Percentiles rank a stretch among this genome's conserved stretches.
These are phyloP conservation scores for Pneumocystis wakefieldiae DNA, from an alignment of 1,139 yeast genomes.

Conservation along the genomic window DNA sequence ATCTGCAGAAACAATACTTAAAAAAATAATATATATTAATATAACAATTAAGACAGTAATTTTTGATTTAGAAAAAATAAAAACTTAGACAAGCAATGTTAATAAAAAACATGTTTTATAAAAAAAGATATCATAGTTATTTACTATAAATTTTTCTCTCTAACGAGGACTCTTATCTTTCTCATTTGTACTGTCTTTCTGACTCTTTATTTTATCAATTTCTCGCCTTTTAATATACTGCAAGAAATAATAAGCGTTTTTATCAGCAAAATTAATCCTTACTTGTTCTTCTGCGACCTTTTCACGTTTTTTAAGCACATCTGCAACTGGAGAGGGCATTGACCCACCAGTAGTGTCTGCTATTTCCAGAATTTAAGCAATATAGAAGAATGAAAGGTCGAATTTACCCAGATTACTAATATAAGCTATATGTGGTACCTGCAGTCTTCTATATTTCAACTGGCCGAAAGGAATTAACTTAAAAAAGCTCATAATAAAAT, in stretches of 20 bases:
- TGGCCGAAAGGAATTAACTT: neutral
- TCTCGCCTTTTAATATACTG: neutral
- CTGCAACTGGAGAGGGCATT: neutral
- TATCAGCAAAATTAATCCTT: slow-evolving; percentile 23
- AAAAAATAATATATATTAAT: neutral
- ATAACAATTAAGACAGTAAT: too few species aligned
- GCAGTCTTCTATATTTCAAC: neutral
- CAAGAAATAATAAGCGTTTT: slow-evolving; percentile 16
- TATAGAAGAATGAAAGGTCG: neutral
- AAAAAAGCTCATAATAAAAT: neutral
- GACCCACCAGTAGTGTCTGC: slow-evolving; percentile 5
- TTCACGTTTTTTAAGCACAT: slow-evolving; percentile 36
- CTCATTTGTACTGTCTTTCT: neutral
- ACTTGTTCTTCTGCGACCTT: slow-evolving; percentile 52
- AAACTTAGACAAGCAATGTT: too few species aligned
- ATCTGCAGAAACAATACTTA: neutral
- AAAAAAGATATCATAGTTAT: too few species aligned
- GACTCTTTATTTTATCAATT: neutral
- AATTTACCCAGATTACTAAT: neutral
- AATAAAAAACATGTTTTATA: too few species aligned
- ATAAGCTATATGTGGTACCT: neutral
- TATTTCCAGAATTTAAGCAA: slow-evolving; percentile 6
- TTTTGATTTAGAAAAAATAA: too few species aligned
- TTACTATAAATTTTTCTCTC: too few species aligned
- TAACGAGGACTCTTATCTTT: neutral